These are phyloP conservation scores for Catenaria anguillulae DNA, from an alignment of 371 early-diverging fungal species.

Conservation along the genomic window DNA sequence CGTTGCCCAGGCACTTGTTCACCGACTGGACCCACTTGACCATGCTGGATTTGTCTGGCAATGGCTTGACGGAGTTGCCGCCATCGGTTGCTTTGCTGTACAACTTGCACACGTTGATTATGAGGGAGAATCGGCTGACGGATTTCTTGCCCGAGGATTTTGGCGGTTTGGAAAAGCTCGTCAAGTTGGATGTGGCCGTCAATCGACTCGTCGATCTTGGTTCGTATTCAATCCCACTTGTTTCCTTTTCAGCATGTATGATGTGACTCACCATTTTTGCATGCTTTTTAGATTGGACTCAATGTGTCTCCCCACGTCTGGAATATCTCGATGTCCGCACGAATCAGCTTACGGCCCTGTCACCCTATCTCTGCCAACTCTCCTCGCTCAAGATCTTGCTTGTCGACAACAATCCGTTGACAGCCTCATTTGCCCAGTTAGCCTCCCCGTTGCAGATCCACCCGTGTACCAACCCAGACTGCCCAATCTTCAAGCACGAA, in stretches of 20 bases:
- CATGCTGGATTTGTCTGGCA: neutral
- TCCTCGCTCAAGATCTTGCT: neutral
- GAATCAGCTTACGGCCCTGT: neutral
- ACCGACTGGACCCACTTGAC: neutral
- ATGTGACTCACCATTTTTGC: too few relatives aligned
- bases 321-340: neutral
- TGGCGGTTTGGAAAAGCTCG: neutral
- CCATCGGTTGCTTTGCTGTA: neutral
- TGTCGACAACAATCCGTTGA: conserved; percentile 1
- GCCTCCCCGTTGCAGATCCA: neutral
- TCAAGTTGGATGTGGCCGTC: neutral
- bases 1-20: neutral
- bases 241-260: too few relatives aligned
- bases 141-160: neutral
- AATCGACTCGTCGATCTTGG: neutral
- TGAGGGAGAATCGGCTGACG: neutral
- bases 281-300: neutral
- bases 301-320: too few relatives aligned
- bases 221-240: neutral
- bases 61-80: neutral
- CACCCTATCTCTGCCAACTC: neutral
- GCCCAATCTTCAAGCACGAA: too few relatives aligned
- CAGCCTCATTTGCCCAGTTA: neutral
- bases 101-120: neutral
- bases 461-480: too few relatives aligned